Conservation (phyloP, 352 stramenopile genomes). For the Phytopythium boreale region DNA sequence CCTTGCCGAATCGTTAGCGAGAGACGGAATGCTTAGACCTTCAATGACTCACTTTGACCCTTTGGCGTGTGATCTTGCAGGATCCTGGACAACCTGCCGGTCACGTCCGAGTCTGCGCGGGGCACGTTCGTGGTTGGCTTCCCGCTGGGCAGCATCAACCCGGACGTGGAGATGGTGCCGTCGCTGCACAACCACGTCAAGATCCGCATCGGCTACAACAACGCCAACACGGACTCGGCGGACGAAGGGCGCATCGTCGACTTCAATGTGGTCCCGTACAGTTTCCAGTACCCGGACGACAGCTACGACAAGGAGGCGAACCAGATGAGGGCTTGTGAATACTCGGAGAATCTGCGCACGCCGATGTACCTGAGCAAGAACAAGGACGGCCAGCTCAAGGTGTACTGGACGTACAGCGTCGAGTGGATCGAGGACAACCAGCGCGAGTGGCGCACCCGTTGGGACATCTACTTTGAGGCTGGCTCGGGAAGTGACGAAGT, state of each 20-base stretch:
- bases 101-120: constrained; percentile 70
- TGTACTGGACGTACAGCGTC: constrained; percentile 98
- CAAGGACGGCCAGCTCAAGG: constrained; percentile 79
- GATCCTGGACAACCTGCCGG: constrained; percentile 99
- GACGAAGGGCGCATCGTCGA: constrained; percentile 97
- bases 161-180: constrained; percentile 88
- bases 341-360: constrained; percentile 54
- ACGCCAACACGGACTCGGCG: constrained; percentile 44
- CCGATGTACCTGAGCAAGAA: constrained; percentile 83
- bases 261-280: constrained; percentile 98
- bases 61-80: constrained; percentile 14
- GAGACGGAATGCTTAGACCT: background rate
- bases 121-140: constrained; percentile 79
- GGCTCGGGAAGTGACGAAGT: constrained; percentile 92
- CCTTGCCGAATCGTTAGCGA: background rate
- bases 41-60: too few relatives aligned
- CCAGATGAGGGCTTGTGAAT: constrained; percentile 76
- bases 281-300: constrained; percentile 91
- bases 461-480: constrained; percentile 98
- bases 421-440: constrained; percentile 94
- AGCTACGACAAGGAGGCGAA: constrained; percentile 58
- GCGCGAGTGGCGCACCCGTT: constrained; percentile 97
- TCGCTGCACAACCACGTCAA: constrained; percentile 99
- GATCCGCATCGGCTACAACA: constrained; percentile 98
- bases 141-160: constrained; percentile 87